Evolutionary conservation across 441 rosid genomes (phyloP).

Genomic region (Erodium trifolium): DNA sequence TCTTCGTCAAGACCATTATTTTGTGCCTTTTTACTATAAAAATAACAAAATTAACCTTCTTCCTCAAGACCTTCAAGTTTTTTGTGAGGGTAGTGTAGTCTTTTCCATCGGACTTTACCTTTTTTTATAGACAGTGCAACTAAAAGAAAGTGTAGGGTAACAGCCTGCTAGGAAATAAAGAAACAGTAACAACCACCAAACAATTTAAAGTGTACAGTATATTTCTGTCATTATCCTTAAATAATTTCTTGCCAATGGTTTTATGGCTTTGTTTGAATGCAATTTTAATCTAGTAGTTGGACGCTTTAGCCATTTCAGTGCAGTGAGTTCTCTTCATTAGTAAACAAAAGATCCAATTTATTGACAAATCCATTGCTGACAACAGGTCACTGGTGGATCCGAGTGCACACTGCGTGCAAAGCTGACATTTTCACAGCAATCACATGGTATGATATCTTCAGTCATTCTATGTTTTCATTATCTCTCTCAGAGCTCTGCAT

Average conservation of each 20-base stretch:
- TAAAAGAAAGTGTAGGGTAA: too few relatives aligned
- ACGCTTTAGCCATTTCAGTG: not conserved
- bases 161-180: too few relatives aligned
- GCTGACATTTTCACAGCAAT: constrained; percentile 84
- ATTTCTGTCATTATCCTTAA: too few relatives aligned
- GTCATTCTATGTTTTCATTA: not conserved
- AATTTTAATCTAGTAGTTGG: not conserved
- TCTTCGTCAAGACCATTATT: too few relatives aligned
- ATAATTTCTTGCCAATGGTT: not conserved
- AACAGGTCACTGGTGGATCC: constrained; percentile 87
- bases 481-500: not conserved
- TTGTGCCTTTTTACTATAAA: too few relatives aligned
- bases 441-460: constrained; percentile 44
- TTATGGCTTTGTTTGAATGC: constrained; percentile 7
- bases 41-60: too few relatives aligned
- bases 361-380: constrained; percentile 15
- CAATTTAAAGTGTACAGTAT: too few relatives aligned
- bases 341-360: constrained; percentile 7
- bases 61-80: too few relatives aligned
- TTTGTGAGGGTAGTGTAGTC: too few relatives aligned
- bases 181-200: too few relatives aligned
- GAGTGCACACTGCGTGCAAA: constrained; percentile 88
- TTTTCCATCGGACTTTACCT: too few relatives aligned
- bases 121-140: too few relatives aligned
- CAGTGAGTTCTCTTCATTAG: constrained; percentile 4